Conservation (phyloP, 805 yeast genomes). For the Candida mattraensis region DNA sequence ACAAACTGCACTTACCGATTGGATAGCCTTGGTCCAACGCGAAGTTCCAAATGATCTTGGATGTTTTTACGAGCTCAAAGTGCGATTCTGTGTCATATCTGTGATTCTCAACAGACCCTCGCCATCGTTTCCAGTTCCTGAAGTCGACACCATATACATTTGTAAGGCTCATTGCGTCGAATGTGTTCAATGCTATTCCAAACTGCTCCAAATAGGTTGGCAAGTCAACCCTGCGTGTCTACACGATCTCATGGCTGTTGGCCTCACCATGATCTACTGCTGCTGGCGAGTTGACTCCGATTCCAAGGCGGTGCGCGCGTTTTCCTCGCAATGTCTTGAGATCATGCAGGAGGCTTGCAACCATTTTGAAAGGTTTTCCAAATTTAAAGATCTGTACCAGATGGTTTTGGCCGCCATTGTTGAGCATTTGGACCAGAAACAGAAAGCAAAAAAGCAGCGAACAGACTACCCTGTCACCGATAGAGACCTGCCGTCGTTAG, state of each 20-base stretch:
- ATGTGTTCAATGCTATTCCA: slow-evolving; percentile 17
- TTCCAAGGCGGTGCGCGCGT: slow-evolving; percentile 14
- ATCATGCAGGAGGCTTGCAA: slow-evolving; percentile 21
- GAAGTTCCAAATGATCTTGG: slow-evolving; percentile 17
- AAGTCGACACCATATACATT: slow-evolving; percentile 10
- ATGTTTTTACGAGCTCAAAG: slow-evolving; percentile 23
- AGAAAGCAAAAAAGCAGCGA: slow-evolving; percentile 5
- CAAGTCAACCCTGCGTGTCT: slow-evolving; percentile 19
- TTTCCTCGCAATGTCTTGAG: slow-evolving; percentile 13
- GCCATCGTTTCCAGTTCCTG: slow-evolving; percentile 26
- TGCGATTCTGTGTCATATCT: slow-evolving; percentile 20
- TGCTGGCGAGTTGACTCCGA: slow-evolving; percentile 25
- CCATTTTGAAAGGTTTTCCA: slow-evolving; percentile 16
- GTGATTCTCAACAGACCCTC: slow-evolving; percentile 26
- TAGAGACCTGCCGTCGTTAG: slow-evolving; percentile 1
- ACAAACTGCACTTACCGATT: slow-evolving; percentile 16
- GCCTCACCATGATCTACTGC: slow-evolving; percentile 26
- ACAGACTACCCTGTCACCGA: slow-evolving; percentile 1
- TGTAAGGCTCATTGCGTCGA: slow-evolving; percentile 22
- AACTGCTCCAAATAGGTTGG: slow-evolving; percentile 18
- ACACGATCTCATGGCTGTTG: slow-evolving; percentile 23
- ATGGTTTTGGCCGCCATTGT: slow-evolving; percentile 20
- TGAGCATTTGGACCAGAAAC: slow-evolving; percentile 14
- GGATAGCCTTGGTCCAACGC: slow-evolving; percentile 21
- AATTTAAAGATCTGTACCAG: slow-evolving; percentile 20